Percentiles rank a stretch among this genome's conserved stretches.
phyloP scores from a whole-genome alignment of 176 grass and related monocot species.

The Tuctoria greenei region DNA sequence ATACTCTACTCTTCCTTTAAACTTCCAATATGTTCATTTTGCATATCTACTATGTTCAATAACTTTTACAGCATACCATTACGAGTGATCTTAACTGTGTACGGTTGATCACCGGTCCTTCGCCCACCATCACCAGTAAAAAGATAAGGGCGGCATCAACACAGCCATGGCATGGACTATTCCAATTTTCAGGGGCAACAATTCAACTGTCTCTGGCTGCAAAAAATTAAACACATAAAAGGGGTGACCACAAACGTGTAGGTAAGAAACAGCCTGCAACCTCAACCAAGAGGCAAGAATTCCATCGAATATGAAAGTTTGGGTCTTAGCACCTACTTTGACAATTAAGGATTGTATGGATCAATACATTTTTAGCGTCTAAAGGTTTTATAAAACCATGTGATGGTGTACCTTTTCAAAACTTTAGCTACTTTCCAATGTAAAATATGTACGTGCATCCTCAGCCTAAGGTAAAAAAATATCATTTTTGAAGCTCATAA shows the following conservation, averaged over 20 bases:
- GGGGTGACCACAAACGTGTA: slow-evolving; percentile 2
- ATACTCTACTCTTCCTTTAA: no score
- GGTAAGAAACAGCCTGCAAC: slow-evolving; percentile 7
- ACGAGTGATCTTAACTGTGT: no score
- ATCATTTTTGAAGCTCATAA: neutral
- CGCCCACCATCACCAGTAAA: neutral
- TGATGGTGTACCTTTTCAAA: neutral
- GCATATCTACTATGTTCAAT: no score
- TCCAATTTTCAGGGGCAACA: neutral
- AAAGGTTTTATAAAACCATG: neutral
- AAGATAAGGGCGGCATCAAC: slow-evolving; percentile 8
- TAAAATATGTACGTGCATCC: neutral
- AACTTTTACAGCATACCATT: no score
- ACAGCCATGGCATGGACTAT: neutral
- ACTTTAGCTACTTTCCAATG: neutral
- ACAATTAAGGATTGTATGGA: neutral
- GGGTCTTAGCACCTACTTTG: neutral
- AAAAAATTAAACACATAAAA: neutral
- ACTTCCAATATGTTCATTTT: no score
- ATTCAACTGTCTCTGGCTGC: slow-evolving; percentile 37
- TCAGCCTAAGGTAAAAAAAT: neutral
- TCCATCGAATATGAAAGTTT: slow-evolving; percentile 33
- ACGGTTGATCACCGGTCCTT: neutral
- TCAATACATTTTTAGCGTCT: neutral
- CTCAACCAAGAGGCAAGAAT: slow-evolving; percentile 7